Percentiles rank a stretch among this genome's conserved stretches.
Conservation (phyloP, 495 filamentous ascomycete species). For the Collariella sp. region DNA sequence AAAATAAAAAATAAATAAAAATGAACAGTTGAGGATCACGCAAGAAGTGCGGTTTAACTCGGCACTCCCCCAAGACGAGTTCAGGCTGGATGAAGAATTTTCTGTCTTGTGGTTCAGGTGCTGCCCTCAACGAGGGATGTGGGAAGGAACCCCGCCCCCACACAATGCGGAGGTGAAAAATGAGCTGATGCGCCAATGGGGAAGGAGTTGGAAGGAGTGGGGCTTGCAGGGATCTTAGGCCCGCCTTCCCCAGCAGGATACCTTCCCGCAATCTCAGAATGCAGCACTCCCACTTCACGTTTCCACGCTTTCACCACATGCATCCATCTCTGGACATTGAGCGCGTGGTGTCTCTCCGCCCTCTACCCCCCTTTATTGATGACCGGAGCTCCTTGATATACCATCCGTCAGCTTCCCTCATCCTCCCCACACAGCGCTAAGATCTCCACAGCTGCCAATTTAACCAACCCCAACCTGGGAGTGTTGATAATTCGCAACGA, state of each 20-base stretch:
- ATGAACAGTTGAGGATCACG: no score
- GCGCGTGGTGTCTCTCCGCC: slow-evolving; percentile 14
- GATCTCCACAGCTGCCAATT: slow-evolving; percentile 23
- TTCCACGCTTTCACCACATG: not conserved
- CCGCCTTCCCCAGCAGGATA: not conserved
- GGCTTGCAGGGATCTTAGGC: slow-evolving; percentile 1
- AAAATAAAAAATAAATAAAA: no score
- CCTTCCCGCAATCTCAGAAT: slow-evolving; percentile 19
- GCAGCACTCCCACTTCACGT: not conserved
- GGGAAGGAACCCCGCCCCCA: slow-evolving; percentile 6
- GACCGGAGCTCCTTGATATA: no score
- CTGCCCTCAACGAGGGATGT: not conserved
- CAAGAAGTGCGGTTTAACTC: no score
- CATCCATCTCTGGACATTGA: slow-evolving; percentile 1
- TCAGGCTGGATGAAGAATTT: not conserved
- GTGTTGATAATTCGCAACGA: not conserved
- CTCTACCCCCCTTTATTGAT: slow-evolving; percentile 1
- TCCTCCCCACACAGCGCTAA: slow-evolving; percentile 13
- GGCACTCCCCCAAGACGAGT: no score
- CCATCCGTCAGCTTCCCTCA: not conserved
- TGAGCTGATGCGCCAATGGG: slow-evolving; percentile 11
- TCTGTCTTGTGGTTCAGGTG: not conserved
- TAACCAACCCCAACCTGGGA: not conserved
- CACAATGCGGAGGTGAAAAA: slow-evolving; percentile 20
- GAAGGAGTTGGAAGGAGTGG: not conserved